phyloP scores from a whole-genome alignment of 768 basidiomycete genomes.

The Suillus ampliporus region DNA sequence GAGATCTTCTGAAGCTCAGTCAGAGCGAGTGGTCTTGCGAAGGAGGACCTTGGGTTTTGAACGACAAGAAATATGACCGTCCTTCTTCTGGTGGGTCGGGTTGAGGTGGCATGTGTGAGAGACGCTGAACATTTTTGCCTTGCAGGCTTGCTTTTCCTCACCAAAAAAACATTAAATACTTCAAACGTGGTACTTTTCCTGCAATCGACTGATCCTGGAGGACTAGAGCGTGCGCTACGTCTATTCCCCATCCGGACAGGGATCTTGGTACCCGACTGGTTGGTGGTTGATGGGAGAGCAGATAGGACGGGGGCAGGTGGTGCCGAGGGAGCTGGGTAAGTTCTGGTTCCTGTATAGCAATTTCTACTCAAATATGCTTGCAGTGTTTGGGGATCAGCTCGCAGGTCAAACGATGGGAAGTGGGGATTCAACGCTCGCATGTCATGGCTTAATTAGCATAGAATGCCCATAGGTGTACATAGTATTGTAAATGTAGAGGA shows the following conservation, averaged over 20 bases:
- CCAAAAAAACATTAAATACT: conserved; percentile 21
- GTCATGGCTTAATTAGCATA: conserved; percentile 55
- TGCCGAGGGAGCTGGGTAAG: conserved; percentile 77
- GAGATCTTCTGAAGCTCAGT: conserved; percentile 34
- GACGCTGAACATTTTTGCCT: conserved; percentile 19
- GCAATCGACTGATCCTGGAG: conserved; percentile 56
- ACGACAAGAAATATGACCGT: conserved; percentile 21
- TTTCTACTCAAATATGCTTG: conserved; percentile 15
- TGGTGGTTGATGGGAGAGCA: conserved; percentile 58
- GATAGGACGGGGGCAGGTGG: conserved; percentile 74
- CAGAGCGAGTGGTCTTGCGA: conserved; percentile 25
- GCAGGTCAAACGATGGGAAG: conserved; percentile 21
- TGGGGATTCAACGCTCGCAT: conserved; percentile 55
- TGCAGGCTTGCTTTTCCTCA: conserved; percentile 56
- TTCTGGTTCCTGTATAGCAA: not conserved
- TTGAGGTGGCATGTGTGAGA: not conserved
- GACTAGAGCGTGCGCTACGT: conserved; percentile 69
- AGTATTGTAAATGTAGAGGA: conserved; percentile 37
- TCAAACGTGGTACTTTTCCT: conserved; percentile 58
- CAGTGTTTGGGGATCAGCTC: conserved; percentile 38
- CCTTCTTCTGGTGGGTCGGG: conserved; percentile 26
- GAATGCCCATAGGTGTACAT: conserved; percentile 38
- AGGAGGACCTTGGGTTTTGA: conserved; percentile 24
- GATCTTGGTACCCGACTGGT: conserved; percentile 77
- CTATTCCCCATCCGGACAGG: conserved; percentile 90